Percentiles rank a stretch among this genome's conserved stretches.
phyloP scores from a whole-genome alignment of 106 monocot genomes.

The Gastrodia elata region DNA sequence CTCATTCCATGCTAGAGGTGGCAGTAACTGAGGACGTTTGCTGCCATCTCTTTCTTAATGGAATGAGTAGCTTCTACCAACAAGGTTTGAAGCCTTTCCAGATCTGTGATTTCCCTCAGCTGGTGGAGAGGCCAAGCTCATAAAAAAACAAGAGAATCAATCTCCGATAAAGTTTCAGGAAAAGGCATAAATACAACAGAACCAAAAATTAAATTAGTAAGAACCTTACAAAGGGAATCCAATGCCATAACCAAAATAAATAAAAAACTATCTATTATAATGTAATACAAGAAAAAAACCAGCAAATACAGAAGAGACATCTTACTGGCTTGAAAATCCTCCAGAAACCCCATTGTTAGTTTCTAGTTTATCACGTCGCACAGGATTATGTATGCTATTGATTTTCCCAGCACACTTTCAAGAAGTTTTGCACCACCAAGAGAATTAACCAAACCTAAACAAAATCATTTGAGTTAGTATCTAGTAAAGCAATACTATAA shows the following conservation, averaged over 20 bases:
- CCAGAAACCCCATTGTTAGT: conserved; percentile 42
- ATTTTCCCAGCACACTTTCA: neutral
- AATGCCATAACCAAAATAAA: neutral
- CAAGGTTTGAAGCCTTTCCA: no score
- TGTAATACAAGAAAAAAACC: neutral
- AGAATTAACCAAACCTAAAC: neutral
- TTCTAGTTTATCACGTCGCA: neutral
- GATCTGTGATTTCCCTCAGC: no score
- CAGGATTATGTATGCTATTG: neutral
- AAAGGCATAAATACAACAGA: neutral
- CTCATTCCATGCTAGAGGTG: no score
- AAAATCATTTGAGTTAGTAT: neutral
- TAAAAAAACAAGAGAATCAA: no score
- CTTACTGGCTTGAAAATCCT: conserved; percentile 48
- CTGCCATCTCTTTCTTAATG: no score
- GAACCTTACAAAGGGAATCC: neutral
- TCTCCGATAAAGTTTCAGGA: no score
- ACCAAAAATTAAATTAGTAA: neutral
- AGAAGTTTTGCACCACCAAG: neutral
- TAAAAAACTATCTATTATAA: neutral
- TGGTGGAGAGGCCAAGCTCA: no score
- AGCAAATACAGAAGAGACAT: neutral
- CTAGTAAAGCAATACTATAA: neutral
- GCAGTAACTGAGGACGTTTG: no score
- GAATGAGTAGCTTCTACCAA: no score